These are phyloP conservation scores for Penicillium thymicola DNA, from an alignment of 2,329 filamentous ascomycete species.

Conservation along the genomic window DNA sequence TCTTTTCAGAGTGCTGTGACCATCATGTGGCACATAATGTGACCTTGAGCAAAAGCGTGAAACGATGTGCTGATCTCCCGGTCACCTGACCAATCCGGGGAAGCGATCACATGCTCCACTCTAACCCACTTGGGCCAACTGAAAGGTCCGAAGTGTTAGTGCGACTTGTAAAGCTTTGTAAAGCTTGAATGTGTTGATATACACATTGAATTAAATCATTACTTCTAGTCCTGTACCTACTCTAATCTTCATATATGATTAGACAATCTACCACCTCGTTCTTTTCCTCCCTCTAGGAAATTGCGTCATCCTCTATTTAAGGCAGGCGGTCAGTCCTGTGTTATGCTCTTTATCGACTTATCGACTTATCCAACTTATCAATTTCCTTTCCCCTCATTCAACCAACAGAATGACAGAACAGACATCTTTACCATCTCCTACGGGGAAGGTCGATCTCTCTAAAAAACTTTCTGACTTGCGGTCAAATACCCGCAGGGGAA, in stretches of 20 bases:
- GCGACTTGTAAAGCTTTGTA: neutral
- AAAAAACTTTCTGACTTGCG: conserved; percentile 40
- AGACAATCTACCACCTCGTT: neutral
- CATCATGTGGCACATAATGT: conserved; percentile 9
- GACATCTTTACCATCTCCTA: conserved; percentile 14
- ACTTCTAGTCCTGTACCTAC: neutral
- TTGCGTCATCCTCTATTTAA: neutral
- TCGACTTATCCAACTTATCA: conserved; percentile 2
- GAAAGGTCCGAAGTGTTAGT: neutral
- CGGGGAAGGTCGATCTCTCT: conserved; percentile 37
- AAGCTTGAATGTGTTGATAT: neutral
- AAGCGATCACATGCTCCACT: conserved; percentile 6
- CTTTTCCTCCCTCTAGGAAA: neutral
- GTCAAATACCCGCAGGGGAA: conserved; percentile 34
- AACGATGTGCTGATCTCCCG: neutral
- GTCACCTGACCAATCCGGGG: conserved; percentile 10
- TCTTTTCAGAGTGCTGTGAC: neutral
- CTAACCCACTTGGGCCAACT: conserved; percentile 4
- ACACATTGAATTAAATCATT: neutral
- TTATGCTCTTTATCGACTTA: neutral
- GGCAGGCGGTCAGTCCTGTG: conserved; percentile 5
- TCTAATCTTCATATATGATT: neutral
- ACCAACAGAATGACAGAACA: conserved; percentile 25
- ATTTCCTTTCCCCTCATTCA: conserved; percentile 7
- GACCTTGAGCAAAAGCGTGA: neutral